These are phyloP conservation scores for Phytopythium helicoides DNA, from an alignment of 352 stramenopile species.

Conservation along the genomic window DNA sequence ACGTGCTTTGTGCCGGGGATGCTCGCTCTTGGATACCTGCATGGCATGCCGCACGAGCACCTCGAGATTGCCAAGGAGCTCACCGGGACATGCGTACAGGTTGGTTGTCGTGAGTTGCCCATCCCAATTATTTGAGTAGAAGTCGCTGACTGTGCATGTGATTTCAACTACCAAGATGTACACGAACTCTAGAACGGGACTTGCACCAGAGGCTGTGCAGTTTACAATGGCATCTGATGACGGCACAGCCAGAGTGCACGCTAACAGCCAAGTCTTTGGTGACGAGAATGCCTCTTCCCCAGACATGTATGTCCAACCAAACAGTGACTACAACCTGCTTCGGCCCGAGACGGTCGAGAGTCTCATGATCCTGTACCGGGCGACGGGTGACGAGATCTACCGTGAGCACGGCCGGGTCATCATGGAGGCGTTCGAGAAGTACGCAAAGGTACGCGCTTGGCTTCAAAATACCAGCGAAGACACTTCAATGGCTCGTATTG, in stretches of 20 bases:
- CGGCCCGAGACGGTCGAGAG: constrained; percentile 89
- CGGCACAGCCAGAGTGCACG: neutral
- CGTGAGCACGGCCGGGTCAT: constrained; percentile 75
- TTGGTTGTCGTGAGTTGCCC: too few relatives aligned
- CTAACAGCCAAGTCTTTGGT: neutral
- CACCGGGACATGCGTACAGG: constrained; percentile 67
- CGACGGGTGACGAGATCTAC: constrained; percentile 83
- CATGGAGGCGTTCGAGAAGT: constrained; percentile 70
- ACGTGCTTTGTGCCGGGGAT: constrained; percentile 87
- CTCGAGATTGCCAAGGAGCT: constrained; percentile 71
- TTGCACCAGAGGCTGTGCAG: constrained; percentile 72
- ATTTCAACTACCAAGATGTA: constrained; percentile 57
- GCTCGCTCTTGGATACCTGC: constrained; percentile 59
- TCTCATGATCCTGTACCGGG: constrained; percentile 85
- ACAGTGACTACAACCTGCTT: constrained; percentile 65
- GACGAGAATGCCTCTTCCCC: constrained; percentile 1
- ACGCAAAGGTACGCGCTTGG: constrained; percentile 43
- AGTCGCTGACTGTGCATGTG: neutral
- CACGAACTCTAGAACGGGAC: constrained; percentile 33
- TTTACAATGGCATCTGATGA: constrained; percentile 37
- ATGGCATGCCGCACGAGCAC: constrained; percentile 55
- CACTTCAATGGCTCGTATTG: constrained; percentile 1
- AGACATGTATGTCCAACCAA: constrained; percentile 16
- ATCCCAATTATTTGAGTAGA: neutral
- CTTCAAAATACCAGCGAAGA: neutral